These are phyloP conservation scores for Picochlorum costavermella DNA, from an alignment of 139 green algal species.

Conservation along the genomic window DNA sequence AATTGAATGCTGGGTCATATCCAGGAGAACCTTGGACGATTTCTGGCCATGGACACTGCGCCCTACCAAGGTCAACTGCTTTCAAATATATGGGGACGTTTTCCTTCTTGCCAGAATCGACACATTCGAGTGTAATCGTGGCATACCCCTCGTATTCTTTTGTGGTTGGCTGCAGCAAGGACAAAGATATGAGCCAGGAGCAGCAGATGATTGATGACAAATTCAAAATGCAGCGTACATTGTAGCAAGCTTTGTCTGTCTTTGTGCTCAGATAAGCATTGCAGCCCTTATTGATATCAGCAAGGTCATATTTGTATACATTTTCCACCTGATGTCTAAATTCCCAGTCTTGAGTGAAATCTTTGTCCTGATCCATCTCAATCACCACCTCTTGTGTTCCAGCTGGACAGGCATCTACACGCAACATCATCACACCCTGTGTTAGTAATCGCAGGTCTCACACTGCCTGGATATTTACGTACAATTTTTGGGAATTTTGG, in stretches of 20 bases:
- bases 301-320: neutral
- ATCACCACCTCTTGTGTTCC: neutral
- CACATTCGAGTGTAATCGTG: neutral
- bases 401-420: neutral
- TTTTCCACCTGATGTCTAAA: neutral
- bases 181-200: neutral
- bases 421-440: neutral
- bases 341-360: conserved; percentile 5
- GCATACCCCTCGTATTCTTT: conserved; percentile 1
- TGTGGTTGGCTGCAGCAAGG: neutral
- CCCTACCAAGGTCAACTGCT: neutral
- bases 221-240: neutral
- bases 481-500: neutral
- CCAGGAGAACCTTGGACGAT: neutral
- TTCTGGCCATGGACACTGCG: conserved; percentile 1
- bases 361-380: neutral
- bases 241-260: neutral
- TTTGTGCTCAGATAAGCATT: conserved; percentile 3
- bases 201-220: too few species aligned
- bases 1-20: conserved; percentile 2
- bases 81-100: neutral
- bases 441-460: neutral
- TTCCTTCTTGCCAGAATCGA: neutral
- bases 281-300: neutral
- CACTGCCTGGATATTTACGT: neutral